A percentile compares a stretch with the other conserved stretches of the same genome.
Evolutionary conservation across 345 rosid species (phyloP).

Genomic region (Pugionium cornutum): DNA sequence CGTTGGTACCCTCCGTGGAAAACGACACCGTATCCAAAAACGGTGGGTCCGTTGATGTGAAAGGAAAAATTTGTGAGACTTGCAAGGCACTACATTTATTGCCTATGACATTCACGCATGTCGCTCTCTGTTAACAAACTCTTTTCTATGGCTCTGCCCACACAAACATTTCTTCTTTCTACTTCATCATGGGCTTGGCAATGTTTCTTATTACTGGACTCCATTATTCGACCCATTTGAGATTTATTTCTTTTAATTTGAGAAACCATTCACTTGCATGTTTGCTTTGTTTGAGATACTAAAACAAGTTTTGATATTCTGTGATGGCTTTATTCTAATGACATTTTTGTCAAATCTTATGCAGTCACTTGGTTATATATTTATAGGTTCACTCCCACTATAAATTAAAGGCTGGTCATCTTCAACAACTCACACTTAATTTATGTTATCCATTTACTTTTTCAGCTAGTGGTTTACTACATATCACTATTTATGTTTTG

Average conservation of each 20-base stretch:
- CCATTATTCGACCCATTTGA: too few relatives aligned
- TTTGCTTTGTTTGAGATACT: too few relatives aligned
- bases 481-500: constrained; percentile 7
- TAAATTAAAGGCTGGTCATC: constrained; percentile 5
- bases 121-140: not conserved
- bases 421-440: constrained; percentile 21
- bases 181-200: not conserved
- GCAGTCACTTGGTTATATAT: constrained; percentile 21
- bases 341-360: constrained; percentile 23
- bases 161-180: not conserved
- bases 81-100: constrained; percentile 9
- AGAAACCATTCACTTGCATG: too few relatives aligned
- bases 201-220: not conserved
- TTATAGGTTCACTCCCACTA: constrained; percentile 19
- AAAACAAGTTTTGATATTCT: constrained; percentile 1
- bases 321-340: constrained; percentile 16
- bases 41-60: not conserved
- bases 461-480: constrained; percentile 34
- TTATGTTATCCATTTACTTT: constrained; percentile 11
- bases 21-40: not conserved
- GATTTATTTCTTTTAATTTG: too few relatives aligned
- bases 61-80: constrained; percentile 14
- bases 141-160: constrained; percentile 7
- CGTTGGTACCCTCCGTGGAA: not conserved
- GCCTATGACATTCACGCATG: constrained; percentile 10